Percentiles rank a stretch among this genome's conserved stretches.
phyloP scores from a whole-genome alignment of 306 rosid species.

The Glycyrrhiza uralensis region DNA sequence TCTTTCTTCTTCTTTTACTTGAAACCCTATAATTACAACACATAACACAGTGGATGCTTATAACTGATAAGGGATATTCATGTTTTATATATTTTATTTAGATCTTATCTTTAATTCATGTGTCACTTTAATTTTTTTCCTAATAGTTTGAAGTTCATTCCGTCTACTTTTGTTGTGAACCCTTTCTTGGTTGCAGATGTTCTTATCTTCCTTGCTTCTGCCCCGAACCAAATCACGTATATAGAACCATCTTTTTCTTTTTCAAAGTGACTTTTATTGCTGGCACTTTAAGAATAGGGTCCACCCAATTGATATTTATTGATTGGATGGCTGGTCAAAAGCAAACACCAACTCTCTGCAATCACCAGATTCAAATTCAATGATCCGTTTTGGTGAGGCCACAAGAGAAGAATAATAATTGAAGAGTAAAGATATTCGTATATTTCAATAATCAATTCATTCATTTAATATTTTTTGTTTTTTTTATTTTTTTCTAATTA shows the following conservation, averaged over 20 bases:
- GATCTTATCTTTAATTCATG: no score
- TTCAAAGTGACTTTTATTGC: constrained; percentile 22
- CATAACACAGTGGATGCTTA: no score
- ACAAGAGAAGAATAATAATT: no score
- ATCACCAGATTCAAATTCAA: constrained; percentile 48
- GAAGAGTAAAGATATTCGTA: no score
- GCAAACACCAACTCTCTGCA: constrained; percentile 30
- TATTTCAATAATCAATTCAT: no score
- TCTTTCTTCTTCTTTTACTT: no score
- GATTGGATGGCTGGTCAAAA: constrained; percentile 42
- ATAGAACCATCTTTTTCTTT: constrained; percentile 31
- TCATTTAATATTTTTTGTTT: no score
- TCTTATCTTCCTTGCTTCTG: constrained; percentile 19
- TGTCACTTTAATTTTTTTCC: no score
- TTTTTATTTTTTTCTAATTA: no score
- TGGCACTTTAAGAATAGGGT: constrained; percentile 24
- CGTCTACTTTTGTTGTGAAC: not conserved
- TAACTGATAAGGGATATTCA: no score
- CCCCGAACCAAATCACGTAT: not conserved
- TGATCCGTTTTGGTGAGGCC: constrained; percentile 31
- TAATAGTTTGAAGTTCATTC: not conserved
- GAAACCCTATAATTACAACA: no score
- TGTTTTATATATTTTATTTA: no score
- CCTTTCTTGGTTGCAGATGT: not conserved
- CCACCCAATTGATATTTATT: constrained; percentile 12